Percentiles rank a stretch among this genome's conserved stretches.
Evolutionary conservation across 257 asterid genomes (phyloP).

Genomic region (Petunia axillaris): DNA sequence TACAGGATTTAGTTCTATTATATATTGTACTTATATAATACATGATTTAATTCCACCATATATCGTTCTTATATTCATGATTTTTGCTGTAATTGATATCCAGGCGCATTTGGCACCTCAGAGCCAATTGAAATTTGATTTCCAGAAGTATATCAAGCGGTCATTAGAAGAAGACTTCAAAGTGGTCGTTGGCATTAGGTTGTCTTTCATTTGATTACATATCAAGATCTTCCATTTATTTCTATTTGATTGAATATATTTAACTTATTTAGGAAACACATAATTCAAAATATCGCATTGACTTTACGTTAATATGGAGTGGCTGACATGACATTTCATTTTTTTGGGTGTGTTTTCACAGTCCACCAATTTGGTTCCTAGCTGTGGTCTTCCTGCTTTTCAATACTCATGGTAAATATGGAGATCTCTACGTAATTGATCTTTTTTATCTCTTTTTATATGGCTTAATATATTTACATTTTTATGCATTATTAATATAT

Average conservation of each 20-base stretch:
- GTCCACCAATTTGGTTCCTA: conserved; percentile 85
- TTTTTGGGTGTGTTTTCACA: conserved; percentile 33
- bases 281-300: neutral
- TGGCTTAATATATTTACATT: neutral
- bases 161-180: conserved; percentile 96
- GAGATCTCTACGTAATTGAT: neutral
- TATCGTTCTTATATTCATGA: too few species aligned
- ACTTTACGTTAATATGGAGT: neutral
- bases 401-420: conserved; percentile 80
- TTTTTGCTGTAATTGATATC: neutral
- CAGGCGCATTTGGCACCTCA: conserved; percentile 97
- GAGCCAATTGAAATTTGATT: conserved; percentile 66
- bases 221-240: neutral
- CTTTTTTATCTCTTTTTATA: neutral
- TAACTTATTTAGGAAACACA: neutral
- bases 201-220: neutral
- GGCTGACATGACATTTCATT: neutral
- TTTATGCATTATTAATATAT: neutral
- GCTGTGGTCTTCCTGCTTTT: conserved; percentile 84
- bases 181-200: conserved; percentile 99
- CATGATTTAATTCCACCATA: too few species aligned
- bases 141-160: conserved; percentile 80
- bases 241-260: neutral
- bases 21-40: too few species aligned
- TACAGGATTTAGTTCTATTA: too few species aligned